Evolutionary conservation across 345 rosid species (phyloP), one percentile per base, ranked within the genome.

Genomic region (Citrus reticulata): DNA sequence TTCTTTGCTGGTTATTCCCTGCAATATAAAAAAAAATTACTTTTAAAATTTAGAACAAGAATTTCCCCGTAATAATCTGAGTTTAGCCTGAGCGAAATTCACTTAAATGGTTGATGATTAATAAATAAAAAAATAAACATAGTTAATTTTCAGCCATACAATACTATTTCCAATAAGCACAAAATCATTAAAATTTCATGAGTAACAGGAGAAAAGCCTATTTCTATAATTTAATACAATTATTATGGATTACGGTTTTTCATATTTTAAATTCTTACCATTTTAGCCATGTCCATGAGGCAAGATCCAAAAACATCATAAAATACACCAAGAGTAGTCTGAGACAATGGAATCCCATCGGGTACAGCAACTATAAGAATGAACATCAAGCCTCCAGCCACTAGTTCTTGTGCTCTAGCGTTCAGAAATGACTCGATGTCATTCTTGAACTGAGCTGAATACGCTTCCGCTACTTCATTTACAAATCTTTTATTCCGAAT

Each of bases 381-480:
- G 6, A 34, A 67, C 67, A 80, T 42, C 62, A 77, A 51, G 20
- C 83, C 85, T 63, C 83, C 83, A 60, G 49, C 9, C 2, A 83
- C 78, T 51, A 80, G 37, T 55, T 83, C 83, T 39, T 66, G 67
- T 2, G 81, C 83, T 73, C 85, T 77, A 29, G 75, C 72, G 39
- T 68, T 68, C 25, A 83, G 30, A 63, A 83, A 80, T 0, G 16
- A 37, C 6, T 61, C 57, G 22, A 83, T 32, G 20, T 83, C 83
- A 34, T 67, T 68, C 65, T n/a, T 63, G 34, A 57, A 83, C 51
- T 70, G 83, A 40, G 24, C 16, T 30, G 71, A 40, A 76, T 54
- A 79, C 1, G 83, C 83, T 55, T 65, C 34, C 2, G 4, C 2
- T 3, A 83, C 81, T 51, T 79, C 81, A 0, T 46, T 39, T 16